Evolutionary conservation across 768 basidiomycete genomes (phyloP).

Genomic region (Wakefieldia striispora): DNA sequence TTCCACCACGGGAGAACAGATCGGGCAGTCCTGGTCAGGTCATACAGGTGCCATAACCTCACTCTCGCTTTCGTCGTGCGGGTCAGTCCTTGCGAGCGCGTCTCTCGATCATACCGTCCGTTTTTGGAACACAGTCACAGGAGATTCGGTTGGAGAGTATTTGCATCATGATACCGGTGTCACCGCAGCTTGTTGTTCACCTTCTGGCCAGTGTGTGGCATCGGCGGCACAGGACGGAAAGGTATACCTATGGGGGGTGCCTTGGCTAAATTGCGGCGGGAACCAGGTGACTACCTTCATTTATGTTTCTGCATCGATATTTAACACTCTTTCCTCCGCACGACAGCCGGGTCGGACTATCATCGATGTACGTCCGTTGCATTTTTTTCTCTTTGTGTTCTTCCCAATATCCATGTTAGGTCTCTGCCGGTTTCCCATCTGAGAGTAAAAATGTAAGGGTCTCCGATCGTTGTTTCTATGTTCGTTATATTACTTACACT

Average conservation of each 20-base stretch:
- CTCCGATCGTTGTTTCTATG: too few species aligned
- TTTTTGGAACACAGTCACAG: conserved; percentile 4
- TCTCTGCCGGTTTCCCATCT: too few species aligned
- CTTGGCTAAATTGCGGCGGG: neutral
- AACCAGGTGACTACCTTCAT: neutral
- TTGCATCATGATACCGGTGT: neutral
- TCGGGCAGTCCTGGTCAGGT: conserved; percentile 7
- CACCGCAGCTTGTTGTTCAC: neutral
- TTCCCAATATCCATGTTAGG: too few species aligned
- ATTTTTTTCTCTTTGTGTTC: too few species aligned
- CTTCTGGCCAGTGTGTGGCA: neutral
- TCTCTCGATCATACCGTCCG: neutral
- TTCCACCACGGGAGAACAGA: neutral
- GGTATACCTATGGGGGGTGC: neutral
- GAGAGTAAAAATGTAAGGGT: too few species aligned
- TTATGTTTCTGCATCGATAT: neutral
- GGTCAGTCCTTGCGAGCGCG: conserved; percentile 2
- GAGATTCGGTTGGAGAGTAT: neutral
- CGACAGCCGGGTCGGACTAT: too few species aligned
- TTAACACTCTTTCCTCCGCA: too few species aligned
- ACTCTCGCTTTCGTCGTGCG: neutral
- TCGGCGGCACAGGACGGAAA: neutral
- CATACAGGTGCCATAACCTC: conserved; percentile 5
- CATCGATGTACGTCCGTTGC: too few species aligned
- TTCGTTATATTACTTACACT: too few species aligned